Percentiles rank a stretch among this genome's conserved stretches.
Conservation (phyloP, 2,329 filamentous ascomycete genomes). For the Cladophialophora chaetospira region DNA sequence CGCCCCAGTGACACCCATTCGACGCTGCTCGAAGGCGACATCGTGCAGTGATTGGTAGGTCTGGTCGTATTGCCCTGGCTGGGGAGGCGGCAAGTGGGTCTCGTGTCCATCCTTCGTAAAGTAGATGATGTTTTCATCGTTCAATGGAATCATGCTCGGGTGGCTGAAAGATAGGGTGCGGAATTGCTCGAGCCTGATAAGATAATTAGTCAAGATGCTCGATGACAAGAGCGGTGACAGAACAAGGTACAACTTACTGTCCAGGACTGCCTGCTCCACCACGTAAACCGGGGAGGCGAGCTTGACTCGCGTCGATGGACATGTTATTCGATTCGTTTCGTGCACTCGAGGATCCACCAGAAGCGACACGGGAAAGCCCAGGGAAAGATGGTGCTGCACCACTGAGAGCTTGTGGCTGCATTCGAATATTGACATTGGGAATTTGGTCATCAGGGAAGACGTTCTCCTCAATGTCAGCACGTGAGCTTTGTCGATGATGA, state of each 20-base stretch:
- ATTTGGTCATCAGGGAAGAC: conserved; percentile 33
- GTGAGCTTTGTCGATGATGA: conserved; percentile 26
- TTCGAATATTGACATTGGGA: conserved; percentile 32
- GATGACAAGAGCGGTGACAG: neutral
- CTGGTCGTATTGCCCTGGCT: conserved; percentile 38
- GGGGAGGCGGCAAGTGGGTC: conserved; percentile 25
- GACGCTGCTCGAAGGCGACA: conserved; percentile 36
- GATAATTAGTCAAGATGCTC: conserved; percentile 11
- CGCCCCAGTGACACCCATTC: conserved; percentile 45
- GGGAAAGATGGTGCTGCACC: conserved; percentile 11
- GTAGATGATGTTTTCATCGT: conserved; percentile 27
- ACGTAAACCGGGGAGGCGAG: conserved; percentile 24
- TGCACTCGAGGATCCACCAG: conserved; percentile 6
- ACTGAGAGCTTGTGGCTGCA: conserved; percentile 24
- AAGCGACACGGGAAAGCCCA: conserved; percentile 7
- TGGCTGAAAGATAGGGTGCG: conserved; percentile 25
- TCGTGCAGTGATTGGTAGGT: conserved; percentile 34
- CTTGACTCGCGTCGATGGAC: conserved; percentile 1
- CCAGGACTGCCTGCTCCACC: conserved; percentile 31
- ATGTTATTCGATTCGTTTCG: conserved; percentile 10
- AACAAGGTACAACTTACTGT: conserved; percentile 23
- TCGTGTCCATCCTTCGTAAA: conserved; percentile 32
- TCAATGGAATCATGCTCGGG: conserved; percentile 9
- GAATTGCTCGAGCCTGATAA: conserved; percentile 24
- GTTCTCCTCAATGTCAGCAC: conserved; percentile 29